phyloP scores from a whole-genome alignment of 2,329 filamentous ascomycete genomes.

The Talaromyces islandicus region DNA sequence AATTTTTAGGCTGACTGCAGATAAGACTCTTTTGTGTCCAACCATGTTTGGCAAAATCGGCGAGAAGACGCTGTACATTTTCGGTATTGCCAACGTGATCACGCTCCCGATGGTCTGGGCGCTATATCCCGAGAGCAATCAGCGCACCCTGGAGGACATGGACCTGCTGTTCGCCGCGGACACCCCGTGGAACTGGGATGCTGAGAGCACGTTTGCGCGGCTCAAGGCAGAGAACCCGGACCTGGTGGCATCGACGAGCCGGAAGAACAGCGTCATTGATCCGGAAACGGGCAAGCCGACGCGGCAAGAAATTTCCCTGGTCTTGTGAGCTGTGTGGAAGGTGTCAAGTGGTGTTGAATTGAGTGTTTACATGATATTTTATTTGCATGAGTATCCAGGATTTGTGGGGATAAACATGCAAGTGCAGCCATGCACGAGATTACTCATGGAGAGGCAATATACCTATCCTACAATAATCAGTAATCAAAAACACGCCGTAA shows the following conservation, averaged over 20 bases:
- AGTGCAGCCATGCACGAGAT: no score
- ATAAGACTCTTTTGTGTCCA: slow-evolving; percentile 46
- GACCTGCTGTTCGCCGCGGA: slow-evolving; percentile 64
- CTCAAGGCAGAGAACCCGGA: slow-evolving; percentile 57
- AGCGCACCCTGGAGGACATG: slow-evolving; percentile 70
- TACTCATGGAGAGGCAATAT: not conserved
- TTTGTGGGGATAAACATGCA: no score
- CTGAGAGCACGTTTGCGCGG: slow-evolving; percentile 58
- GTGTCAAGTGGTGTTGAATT: not conserved
- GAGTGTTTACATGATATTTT: no score
- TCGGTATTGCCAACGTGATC: slow-evolving; percentile 61
- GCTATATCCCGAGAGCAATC: slow-evolving; percentile 67
- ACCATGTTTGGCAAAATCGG: slow-evolving; percentile 59
- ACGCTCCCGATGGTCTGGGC: slow-evolving; percentile 67
- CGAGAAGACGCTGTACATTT: slow-evolving; percentile 69
- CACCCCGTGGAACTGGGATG: slow-evolving; percentile 65
- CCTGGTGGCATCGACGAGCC: slow-evolving; percentile 32
- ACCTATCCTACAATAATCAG: not conserved
- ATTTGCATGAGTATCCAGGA: no score
- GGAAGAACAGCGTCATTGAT: slow-evolving; percentile 28
- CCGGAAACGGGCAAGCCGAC: slow-evolving; percentile 23
- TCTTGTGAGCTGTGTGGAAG: not conserved
- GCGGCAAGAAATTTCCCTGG: slow-evolving; percentile 5
- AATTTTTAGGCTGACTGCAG: slow-evolving; percentile 10
- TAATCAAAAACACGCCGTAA: not conserved